Evolutionary conservation across 768 basidiomycete genomes (phyloP), one percentile per base, ranked within the genome.

Genomic region (Russula foetens): DNA sequence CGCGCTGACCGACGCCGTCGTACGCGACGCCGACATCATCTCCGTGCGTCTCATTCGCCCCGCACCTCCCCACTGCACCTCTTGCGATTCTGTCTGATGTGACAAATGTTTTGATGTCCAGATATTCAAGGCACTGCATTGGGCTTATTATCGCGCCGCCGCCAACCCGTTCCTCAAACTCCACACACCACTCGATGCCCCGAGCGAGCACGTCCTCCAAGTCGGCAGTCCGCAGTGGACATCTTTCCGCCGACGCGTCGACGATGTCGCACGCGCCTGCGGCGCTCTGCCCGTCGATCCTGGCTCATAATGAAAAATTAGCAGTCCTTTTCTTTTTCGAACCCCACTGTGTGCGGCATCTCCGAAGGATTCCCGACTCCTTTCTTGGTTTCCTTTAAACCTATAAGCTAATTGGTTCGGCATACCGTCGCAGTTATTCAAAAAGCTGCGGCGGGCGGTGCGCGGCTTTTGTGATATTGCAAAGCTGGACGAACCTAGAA

Each of bases 51-150:
- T 24, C 50, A 49, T 49, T 33, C 26, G 3, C 33, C 47, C 29
- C 46, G 21, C 29, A 28, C 39, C 44, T 19, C 56, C n/a, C 28
- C 12, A 28, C 12, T 15, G 15, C 24, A 41, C 45, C 45, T 24
- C 21, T 3, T 12, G 21, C 7, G 28, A 29, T 35, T 35, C 35
- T 35, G 15, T n/a, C 48, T 6, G 28, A 24, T 1, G n/a, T 28
- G 39, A 41, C 2, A 26, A 43, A 43, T 24, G n/a, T n/a, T 21
- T 7, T n/a, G 11, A 21, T 43, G 6, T n/a, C 11, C 7, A 96
- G 92, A 83, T 90, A 44, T 94, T 93, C 79, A 89, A 86, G 69
- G 90, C 93, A 9, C 71, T 95, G 55, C 92, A 96, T 69, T 88
- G 90, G 76, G 88, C 90, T 0, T 93, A 93, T 72, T 88, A 91